Conservation (phyloP, 257 asterid species). For the Striga asiatica region DNA sequence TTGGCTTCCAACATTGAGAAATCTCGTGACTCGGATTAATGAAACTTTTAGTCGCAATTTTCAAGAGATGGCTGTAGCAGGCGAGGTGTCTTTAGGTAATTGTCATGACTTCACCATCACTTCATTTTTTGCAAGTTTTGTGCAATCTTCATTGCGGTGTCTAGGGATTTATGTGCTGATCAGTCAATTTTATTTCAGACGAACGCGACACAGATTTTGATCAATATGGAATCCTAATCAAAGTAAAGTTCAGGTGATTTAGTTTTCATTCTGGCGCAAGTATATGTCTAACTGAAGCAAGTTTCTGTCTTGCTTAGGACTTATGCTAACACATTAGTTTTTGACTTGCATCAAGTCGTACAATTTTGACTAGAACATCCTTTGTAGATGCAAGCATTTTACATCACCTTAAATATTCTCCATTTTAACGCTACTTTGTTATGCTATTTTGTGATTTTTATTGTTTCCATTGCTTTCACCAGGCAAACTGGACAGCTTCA, state of each 20-base stretch:
- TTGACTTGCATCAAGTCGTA: neutral
- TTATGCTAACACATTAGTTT: neutral
- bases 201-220: conserved; percentile 78
- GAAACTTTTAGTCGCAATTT: conserved; percentile 77
- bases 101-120: neutral
- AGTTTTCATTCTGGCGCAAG: neutral
- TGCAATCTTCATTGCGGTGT: conserved; percentile 6
- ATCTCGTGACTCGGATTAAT: conserved; percentile 67
- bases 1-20: conserved; percentile 85
- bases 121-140: conserved; percentile 4
- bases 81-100: conserved; percentile 86
- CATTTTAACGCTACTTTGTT: neutral
- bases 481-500: conserved; percentile 89
- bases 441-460: conserved; percentile 9
- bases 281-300: neutral
- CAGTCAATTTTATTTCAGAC: conserved; percentile 36
- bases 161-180: conserved; percentile 13
- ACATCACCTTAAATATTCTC: neutral
- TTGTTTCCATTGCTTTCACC: conserved; percentile 16
- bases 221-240: conserved; percentile 81
- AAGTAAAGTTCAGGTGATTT: conserved; percentile 88
- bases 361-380: neutral
- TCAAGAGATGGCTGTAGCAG: conserved; percentile 99
- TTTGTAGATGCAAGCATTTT: neutral
- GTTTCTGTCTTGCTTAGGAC: neutral